These are phyloP conservation scores for Russula ochroleuca DNA, from an alignment of 768 basidiomycete genomes.

Conservation along the genomic window DNA sequence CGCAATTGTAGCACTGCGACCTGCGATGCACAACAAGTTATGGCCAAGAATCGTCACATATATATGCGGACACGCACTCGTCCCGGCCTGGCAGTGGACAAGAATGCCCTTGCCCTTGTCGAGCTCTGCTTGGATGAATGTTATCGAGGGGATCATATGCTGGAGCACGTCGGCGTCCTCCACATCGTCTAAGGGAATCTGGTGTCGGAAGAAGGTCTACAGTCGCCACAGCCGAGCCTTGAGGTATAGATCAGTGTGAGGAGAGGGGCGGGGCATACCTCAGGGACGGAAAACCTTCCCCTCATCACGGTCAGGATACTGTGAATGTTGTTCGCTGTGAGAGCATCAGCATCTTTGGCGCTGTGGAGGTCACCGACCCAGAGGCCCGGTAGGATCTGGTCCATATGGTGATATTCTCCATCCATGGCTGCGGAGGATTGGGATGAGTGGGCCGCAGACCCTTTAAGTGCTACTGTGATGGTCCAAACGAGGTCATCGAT, in stretches of 20 bases:
- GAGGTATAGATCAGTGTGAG: background rate
- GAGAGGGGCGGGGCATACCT: constrained; percentile 40
- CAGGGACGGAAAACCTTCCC: constrained; percentile 59
- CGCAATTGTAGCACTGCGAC: constrained; percentile 79
- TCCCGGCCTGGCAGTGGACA: constrained; percentile 87
- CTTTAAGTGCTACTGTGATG: constrained; percentile 8
- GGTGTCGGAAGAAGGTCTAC: constrained; percentile 75
- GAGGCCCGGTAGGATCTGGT: constrained; percentile 71
- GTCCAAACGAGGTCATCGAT: constrained; percentile 5
- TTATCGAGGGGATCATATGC: constrained; percentile 73
- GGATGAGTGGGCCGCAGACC: background rate
- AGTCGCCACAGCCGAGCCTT: background rate
- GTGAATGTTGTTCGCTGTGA: constrained; percentile 69
- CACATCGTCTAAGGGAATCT: constrained; percentile 74
- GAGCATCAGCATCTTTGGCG: constrained; percentile 55
- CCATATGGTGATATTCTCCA: constrained; percentile 44
- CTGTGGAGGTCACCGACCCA: constrained; percentile 83
- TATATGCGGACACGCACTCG: constrained; percentile 54
- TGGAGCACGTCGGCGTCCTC: constrained; percentile 72
- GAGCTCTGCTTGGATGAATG: constrained; percentile 77
- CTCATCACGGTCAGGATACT: constrained; percentile 72
- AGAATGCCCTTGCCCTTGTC: constrained; percentile 73
- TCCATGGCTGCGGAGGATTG: constrained; percentile 11
- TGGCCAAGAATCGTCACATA: background rate
- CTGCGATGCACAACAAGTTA: constrained; percentile 35